Evolutionary conservation across 2,329 filamentous ascomycete genomes (phyloP).

Genomic region (Eutypella sp.): DNA sequence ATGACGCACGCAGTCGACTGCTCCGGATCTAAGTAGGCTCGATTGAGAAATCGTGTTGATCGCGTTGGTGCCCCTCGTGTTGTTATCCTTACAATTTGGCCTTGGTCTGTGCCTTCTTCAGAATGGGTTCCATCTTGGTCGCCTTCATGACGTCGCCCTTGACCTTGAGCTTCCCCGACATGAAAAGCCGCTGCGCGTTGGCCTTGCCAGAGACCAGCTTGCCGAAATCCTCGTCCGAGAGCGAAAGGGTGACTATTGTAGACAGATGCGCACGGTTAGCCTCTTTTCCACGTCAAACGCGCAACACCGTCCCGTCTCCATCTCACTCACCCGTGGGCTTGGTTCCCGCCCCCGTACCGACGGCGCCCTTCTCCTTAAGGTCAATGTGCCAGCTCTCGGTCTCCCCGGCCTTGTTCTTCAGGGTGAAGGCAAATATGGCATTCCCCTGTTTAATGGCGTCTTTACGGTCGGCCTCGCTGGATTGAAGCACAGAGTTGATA

Average conservation of each 20-base stretch:
- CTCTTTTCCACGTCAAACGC: too few species aligned
- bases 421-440: conserved; percentile 82
- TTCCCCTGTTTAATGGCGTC: conserved; percentile 85
- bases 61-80: background rate
- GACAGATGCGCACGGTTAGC: background rate
- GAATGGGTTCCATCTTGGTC: conserved; percentile 88
- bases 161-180: conserved; percentile 98
- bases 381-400: conserved; percentile 91
- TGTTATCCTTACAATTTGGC: conserved; percentile 67
- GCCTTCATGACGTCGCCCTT: conserved; percentile 99
- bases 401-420: conserved; percentile 82
- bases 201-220: conserved; percentile 81
- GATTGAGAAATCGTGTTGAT: too few species aligned
- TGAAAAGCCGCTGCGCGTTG: conserved; percentile 92
- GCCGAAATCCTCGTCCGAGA: conserved; percentile 83
- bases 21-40: too few species aligned
- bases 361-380: conserved; percentile 81
- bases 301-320: too few species aligned
- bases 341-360: conserved; percentile 69
- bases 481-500: conserved; percentile 68
- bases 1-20: too few species aligned
- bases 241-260: conserved; percentile 69
- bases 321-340: conserved; percentile 84
- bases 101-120: conserved; percentile 81
- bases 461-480: conserved; percentile 66